These are phyloP conservation scores for Isabelozyma rhagii DNA, from an alignment of 805 yeast genomes.

Conservation along the genomic window DNA sequence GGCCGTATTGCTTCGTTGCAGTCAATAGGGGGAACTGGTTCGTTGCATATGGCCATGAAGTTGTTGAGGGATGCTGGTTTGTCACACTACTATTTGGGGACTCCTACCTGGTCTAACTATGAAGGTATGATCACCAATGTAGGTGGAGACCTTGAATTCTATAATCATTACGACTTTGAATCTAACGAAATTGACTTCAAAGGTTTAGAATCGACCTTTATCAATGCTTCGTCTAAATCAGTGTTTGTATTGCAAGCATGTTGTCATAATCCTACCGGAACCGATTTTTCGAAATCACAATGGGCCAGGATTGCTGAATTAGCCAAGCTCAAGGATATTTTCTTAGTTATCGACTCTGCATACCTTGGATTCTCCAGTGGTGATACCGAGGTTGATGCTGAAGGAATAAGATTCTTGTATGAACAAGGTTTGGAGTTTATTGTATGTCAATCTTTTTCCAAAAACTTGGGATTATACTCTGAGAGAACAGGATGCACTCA, in stretches of 20 bases:
- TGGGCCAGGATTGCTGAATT: constrained; percentile 30
- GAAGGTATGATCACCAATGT: constrained; percentile 28
- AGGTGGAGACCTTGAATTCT: constrained; percentile 23
- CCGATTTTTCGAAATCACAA: constrained; percentile 34
- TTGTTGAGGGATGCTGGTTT: constrained; percentile 23
- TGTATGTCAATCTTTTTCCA: constrained; percentile 38
- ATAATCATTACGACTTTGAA: constrained; percentile 27
- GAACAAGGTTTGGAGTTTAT: constrained; percentile 39
- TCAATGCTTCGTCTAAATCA: constrained; percentile 26
- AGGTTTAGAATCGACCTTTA: constrained; percentile 20
- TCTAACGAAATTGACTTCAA: constrained; percentile 29
- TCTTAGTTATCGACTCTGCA: constrained; percentile 37
- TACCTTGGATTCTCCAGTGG: constrained; percentile 49
- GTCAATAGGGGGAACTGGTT: constrained; percentile 42
- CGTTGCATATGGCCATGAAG: constrained; percentile 35
- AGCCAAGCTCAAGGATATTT: constrained; percentile 20
- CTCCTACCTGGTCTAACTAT: constrained; percentile 41
- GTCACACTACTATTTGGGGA: constrained; percentile 29
- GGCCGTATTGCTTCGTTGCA: constrained; percentile 34
- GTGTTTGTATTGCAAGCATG: constrained; percentile 40
- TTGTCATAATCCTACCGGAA: constrained; percentile 46
- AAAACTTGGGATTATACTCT: constrained; percentile 40
- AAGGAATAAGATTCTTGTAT: constrained; percentile 34
- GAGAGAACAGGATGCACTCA: constrained; percentile 39
- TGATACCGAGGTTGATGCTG: constrained; percentile 54